Conservation (phyloP, 768 basidiomycete genomes). For the Agrocybe praecox region DNA sequence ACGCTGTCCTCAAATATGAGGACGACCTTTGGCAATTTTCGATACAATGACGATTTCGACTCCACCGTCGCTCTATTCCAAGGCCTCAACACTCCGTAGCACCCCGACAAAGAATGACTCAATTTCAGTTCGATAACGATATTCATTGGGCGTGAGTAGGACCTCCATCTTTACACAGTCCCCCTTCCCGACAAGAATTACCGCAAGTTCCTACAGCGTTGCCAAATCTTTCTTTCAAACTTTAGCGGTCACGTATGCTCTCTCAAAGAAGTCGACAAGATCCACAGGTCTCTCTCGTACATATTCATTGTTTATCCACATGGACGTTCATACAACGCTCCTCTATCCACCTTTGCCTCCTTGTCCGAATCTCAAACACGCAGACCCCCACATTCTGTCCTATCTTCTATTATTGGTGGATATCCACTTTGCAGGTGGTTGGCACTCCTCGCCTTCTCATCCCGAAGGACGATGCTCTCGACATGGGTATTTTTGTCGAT, state of each 20-base stretch:
- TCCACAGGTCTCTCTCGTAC: conserved; percentile 36
- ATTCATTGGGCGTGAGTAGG: neutral
- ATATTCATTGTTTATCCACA: conserved; percentile 26
- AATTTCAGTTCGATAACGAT: neutral
- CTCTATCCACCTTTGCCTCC: conserved; percentile 24
- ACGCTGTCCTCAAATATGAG: conserved; percentile 9
- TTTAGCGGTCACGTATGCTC: conserved; percentile 29
- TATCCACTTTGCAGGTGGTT: neutral
- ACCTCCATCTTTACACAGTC: neutral
- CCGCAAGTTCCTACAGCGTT: conserved; percentile 7
- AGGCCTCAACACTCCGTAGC: neutral
- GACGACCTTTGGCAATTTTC: conserved; percentile 6
- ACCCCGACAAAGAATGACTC: neutral
- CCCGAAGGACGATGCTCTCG: neutral
- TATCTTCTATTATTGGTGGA: conserved; percentile 38
- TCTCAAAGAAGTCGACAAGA: conserved; percentile 17
- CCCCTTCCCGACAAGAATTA: neutral
- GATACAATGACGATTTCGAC: neutral
- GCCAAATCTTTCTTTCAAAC: conserved; percentile 16
- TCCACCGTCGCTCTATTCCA: neutral
- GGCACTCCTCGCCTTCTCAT: conserved; percentile 12
- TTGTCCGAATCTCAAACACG: conserved; percentile 21
- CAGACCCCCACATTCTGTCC: conserved; percentile 13
- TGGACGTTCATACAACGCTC: conserved; percentile 27
- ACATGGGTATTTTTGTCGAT: conserved; percentile 32